Evolutionary conservation across 1,284 basidiomycete genomes (phyloP).

Genomic region (Sparassis latifolia): DNA sequence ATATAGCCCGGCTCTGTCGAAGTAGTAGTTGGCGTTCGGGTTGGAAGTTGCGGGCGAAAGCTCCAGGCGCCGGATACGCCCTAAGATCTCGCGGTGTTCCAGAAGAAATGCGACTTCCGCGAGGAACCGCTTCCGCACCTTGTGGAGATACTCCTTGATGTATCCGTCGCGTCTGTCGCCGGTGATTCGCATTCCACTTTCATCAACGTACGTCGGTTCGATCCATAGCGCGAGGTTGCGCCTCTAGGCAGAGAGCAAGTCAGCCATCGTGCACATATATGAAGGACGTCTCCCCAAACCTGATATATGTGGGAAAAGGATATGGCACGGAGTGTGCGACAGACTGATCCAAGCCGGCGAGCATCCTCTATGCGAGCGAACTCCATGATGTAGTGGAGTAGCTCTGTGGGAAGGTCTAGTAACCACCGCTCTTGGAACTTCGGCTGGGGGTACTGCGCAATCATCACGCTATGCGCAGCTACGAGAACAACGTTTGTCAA

Average conservation of each 20-base stretch:
- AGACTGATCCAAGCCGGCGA: constrained; percentile 7
- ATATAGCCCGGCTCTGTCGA: neutral
- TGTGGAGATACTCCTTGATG: neutral
- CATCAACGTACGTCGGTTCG: neutral
- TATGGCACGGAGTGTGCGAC: constrained; percentile 3
- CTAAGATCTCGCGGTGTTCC: neutral
- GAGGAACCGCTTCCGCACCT: neutral
- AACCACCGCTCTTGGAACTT: constrained; percentile 5
- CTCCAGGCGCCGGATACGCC: neutral
- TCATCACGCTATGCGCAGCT: neutral
- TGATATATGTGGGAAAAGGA: constrained; percentile 6
- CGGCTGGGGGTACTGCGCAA: neutral
- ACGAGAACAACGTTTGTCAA: neutral
- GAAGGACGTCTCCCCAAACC: neutral
- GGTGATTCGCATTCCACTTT: neutral
- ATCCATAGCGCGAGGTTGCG: neutral
- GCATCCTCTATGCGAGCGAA: constrained; percentile 1
- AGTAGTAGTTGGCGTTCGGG: neutral
- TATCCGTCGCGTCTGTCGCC: neutral
- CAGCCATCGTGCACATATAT: neutral
- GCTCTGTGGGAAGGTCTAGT: constrained; percentile 8
- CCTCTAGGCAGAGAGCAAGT: neutral
- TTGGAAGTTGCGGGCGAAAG: neutral
- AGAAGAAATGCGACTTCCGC: constrained; percentile 1
- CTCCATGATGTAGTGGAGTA: constrained; percentile 8